Base-by-base conservation (phyloP, 768 basidiomycete species). In the Pisolithus orientalis region DNA sequence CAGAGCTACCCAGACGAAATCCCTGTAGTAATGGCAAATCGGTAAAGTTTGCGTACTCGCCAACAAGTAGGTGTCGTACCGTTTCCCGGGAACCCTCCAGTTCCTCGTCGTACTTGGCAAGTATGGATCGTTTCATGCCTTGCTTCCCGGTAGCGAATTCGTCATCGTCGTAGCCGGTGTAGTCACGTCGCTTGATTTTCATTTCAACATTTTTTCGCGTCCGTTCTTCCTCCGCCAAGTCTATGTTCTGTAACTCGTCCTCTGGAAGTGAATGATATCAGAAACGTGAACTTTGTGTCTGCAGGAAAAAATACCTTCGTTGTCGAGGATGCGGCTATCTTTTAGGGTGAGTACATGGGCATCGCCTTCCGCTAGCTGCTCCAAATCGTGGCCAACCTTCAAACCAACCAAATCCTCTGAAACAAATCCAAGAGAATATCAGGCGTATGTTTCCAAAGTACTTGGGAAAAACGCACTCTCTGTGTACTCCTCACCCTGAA, bases 211-310 rank as follows among this genome's bases (percentile, higher is more conserved):
- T 84, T 70, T 91, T 86, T 62, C 89, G 81, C 14, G 78, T 80
- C 21, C 80, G 81, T 59, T 94, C 93, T 47, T 80, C 83, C 65
- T 96, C 94, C 0, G 91, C 93, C 79, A 98, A 82, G 62, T 96
- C 92, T 50, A 96, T 76, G 59, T 99, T 97, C 72, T 96, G 90
- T 13, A 99, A 79, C 69, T 95, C 96, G 69, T 99, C 96, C 86
- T 99, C 96, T 95, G 63, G 9, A 58, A 10, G 51, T 40, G 31
- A 16, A 24, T 37, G 3, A 24, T n/a, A 31, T 53, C 28, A 55
- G 44, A 27, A 39, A 50, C 17, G 4, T 51, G 39, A 21, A 24
- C 21, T 37, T 1, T 3, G 5, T 17, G 37, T 4, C 8, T 25
- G 14, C 3, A 34, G n/a, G 6, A 24, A 21, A 32, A 1, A 17